These are phyloP conservation scores for Dioscorea cayenensis DNA, from an alignment of 116 monocot genomes.

Conservation along the genomic window DNA sequence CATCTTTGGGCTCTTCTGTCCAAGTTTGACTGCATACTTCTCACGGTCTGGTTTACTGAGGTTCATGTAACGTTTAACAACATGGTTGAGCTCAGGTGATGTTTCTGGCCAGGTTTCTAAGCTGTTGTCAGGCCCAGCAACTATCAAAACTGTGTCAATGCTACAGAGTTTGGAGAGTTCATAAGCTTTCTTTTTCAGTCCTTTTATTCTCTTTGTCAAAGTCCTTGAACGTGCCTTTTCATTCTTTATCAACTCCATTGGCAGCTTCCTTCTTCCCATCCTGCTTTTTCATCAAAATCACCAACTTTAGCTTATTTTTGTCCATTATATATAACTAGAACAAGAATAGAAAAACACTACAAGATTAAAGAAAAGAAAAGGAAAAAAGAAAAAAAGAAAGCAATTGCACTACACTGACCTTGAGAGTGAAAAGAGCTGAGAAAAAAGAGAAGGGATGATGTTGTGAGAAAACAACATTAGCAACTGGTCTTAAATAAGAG, in stretches of 20 bases:
- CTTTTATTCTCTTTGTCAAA: background rate
- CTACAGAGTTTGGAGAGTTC: conserved; percentile 4
- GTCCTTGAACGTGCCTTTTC: background rate
- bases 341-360: too few relatives aligned
- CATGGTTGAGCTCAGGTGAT: background rate
- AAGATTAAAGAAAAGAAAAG: too few relatives aligned
- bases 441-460: too few relatives aligned
- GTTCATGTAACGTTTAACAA: background rate
- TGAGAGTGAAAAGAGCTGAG: too few relatives aligned
- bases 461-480: too few relatives aligned
- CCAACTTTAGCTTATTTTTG: background rate
- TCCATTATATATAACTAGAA: background rate
- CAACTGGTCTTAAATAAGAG: too few relatives aligned
- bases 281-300: background rate
- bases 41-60: background rate
- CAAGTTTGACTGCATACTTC: background rate
- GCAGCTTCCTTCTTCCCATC: background rate
- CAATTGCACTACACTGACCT: too few relatives aligned
- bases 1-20: too few relatives aligned
- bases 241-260: background rate
- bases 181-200: conserved; percentile 4
- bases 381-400: too few relatives aligned
- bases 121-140: background rate
- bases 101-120: conserved; percentile 3
- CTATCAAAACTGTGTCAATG: background rate